Conservation (phyloP, 768 basidiomycete species). For the Russula griseocarnosa region DNA sequence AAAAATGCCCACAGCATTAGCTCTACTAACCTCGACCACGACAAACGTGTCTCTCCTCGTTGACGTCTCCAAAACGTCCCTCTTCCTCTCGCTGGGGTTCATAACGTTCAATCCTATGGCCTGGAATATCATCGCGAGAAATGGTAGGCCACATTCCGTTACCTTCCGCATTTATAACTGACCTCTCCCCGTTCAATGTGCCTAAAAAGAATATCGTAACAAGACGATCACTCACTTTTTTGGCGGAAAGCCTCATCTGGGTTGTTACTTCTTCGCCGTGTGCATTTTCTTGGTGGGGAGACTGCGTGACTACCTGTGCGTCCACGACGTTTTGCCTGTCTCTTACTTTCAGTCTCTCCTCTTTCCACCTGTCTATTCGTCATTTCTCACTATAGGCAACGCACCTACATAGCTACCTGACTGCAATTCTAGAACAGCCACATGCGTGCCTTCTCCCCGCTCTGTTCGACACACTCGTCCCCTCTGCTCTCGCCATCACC, state of each 20-base stretch:
- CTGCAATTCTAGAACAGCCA: slow-evolving; percentile 76
- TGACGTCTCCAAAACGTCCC: slow-evolving; percentile 60
- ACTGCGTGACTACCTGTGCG: slow-evolving; percentile 80
- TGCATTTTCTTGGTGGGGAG: slow-evolving; percentile 84
- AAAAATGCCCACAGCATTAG: too few species aligned
- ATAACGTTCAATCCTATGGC: slow-evolving; percentile 89
- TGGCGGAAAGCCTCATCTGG: slow-evolving; percentile 64
- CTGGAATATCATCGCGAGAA: slow-evolving; percentile 93
- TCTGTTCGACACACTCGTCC: slow-evolving; percentile 57
- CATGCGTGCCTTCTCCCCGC: slow-evolving; percentile 57
- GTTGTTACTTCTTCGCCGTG: slow-evolving; percentile 83
- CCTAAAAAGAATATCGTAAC: slow-evolving; percentile 62
- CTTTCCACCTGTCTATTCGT: background rate
- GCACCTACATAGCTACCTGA: slow-evolving; percentile 54
- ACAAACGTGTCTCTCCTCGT: slow-evolving; percentile 40
- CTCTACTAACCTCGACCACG: slow-evolving; percentile 2
- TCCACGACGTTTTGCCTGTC: slow-evolving; percentile 21
- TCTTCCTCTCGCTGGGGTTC: slow-evolving; percentile 58
- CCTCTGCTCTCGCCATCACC: slow-evolving; percentile 54
- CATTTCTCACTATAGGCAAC: background rate
- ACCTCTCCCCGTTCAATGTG: background rate
- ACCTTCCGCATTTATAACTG: slow-evolving; percentile 33
- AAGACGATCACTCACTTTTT: slow-evolving; percentile 84
- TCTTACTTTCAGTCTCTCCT: too few species aligned
- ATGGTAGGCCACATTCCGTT: slow-evolving; percentile 53